Percentiles rank a stretch among this genome's conserved stretches.
phyloP scores from a whole-genome alignment of 2,329 filamentous ascomycete species.

The Colletotrichum orchidophilum region DNA sequence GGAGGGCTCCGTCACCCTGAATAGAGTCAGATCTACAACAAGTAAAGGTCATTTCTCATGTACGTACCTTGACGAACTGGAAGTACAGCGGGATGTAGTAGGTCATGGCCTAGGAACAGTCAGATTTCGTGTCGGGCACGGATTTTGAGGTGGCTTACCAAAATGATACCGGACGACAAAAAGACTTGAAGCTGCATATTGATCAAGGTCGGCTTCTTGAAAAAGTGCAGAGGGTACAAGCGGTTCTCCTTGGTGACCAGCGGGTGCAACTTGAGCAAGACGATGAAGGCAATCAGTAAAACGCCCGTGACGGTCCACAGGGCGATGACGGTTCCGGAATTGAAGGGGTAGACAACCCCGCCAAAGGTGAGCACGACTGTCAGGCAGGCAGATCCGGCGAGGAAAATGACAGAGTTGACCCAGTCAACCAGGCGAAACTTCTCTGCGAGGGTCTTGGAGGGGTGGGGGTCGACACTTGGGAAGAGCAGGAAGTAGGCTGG shows the following conservation, averaged over 20 bases:
- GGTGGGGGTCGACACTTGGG: slow-evolving; percentile 34
- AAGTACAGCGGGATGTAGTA: slow-evolving; percentile 62
- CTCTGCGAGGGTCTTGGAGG: slow-evolving; percentile 35
- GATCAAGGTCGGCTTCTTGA: slow-evolving; percentile 37
- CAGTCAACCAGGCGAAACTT: slow-evolving; percentile 51
- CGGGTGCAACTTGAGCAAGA: slow-evolving; percentile 51
- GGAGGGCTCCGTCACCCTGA: slow-evolving; percentile 46
- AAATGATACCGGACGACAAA: slow-evolving; percentile 33
- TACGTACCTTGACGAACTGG: slow-evolving; percentile 49
- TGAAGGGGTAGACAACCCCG: slow-evolving; percentile 57
- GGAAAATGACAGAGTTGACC: slow-evolving; percentile 52
- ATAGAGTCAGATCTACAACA: not conserved
- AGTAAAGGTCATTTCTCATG: not conserved
- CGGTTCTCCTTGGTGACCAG: slow-evolving; percentile 45
- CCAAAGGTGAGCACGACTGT: slow-evolving; percentile 61
- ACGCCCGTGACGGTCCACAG: slow-evolving; percentile 54
- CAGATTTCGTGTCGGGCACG: not conserved
- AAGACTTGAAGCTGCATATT: slow-evolving; percentile 36
- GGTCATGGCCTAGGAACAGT: slow-evolving; percentile 1
- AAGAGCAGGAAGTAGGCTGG: slow-evolving; percentile 42
- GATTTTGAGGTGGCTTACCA: slow-evolving; percentile 19
- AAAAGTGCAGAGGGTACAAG: slow-evolving; percentile 53
- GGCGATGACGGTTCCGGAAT: slow-evolving; percentile 51
- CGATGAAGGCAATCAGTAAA: slow-evolving; percentile 49
- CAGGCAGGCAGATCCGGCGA: slow-evolving; percentile 49